These are phyloP conservation scores for Cryptococcus hybrid DNA, from an alignment of 1,284 basidiomycete species.

Conservation along the genomic window DNA sequence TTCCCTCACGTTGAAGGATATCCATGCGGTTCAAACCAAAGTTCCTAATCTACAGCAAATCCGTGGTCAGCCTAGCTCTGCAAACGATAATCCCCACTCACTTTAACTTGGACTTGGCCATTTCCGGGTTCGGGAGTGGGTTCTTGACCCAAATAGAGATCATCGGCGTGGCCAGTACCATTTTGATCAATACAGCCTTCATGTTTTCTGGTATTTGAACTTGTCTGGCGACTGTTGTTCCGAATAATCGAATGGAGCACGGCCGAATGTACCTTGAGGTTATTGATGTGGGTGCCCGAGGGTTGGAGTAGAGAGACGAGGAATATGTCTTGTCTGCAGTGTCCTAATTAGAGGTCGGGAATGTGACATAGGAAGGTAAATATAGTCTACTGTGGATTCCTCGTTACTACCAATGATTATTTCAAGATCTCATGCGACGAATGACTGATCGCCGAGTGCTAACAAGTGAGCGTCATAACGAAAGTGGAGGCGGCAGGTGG, in stretches of 20 bases:
- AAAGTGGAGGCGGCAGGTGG: too few species aligned
- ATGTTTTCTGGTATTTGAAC: slow-evolving; percentile 52
- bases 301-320: too few species aligned
- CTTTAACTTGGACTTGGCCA: slow-evolving; percentile 74
- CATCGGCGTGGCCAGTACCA: slow-evolving; percentile 71
- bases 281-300: too few species aligned
- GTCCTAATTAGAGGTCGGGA: too few species aligned
- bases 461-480: too few species aligned
- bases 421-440: too few species aligned
- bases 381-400: too few species aligned
- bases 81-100: slow-evolving; percentile 32
- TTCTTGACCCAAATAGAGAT: slow-evolving; percentile 73
- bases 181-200: slow-evolving; percentile 82
- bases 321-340: too few species aligned
- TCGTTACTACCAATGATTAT: too few species aligned
- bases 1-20: slow-evolving; percentile 67
- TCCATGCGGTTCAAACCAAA: slow-evolving; percentile 92
- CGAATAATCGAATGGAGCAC: neutral
- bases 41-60: slow-evolving; percentile 2
- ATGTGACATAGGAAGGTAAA: too few species aligned
- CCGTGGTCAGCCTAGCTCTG: slow-evolving; percentile 7
- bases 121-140: slow-evolving; percentile 57
- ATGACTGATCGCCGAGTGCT: too few species aligned
- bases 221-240: neutral
- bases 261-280: too few species aligned